A percentile compares a stretch with the other conserved stretches of the same genome.
These are phyloP conservation scores for Starmerella floris DNA, from an alignment of 805 yeast genomes.

Conservation along the genomic window DNA sequence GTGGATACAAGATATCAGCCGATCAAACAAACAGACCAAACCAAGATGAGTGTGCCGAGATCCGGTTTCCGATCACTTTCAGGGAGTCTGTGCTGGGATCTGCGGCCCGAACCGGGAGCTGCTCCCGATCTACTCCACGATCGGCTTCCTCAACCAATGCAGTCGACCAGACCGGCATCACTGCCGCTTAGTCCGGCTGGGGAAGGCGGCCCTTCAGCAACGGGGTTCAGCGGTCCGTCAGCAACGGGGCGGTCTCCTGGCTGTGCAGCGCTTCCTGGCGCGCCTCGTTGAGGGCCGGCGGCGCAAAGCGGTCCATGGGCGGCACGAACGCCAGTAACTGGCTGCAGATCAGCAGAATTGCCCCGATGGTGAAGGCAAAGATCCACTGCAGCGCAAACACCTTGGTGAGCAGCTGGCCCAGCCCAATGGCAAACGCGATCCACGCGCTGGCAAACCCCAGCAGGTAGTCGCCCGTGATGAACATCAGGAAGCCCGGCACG, in stretches of 20 bases:
- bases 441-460: conserved; percentile 47
- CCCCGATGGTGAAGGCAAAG: conserved; percentile 58
- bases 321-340: conserved; percentile 30
- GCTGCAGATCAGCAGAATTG: conserved; percentile 40
- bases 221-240: conserved; percentile 14
- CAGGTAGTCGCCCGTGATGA: conserved; percentile 57
- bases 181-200: no score
- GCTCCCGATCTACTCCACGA: no score
- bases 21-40: no score
- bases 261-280: conserved; percentile 2
- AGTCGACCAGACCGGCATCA: no score
- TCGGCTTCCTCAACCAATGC: no score
- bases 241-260: conserved; percentile 18
- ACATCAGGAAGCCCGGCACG: conserved; percentile 45
- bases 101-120: no score
- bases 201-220: no score
- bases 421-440: conserved; percentile 51
- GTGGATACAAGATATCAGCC: no score
- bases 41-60: no score
- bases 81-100: no score
- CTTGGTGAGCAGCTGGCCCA: conserved; percentile 56
- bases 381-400: conserved; percentile 75
- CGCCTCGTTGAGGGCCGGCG: conserved; percentile 8
- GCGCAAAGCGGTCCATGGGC: conserved; percentile 9
- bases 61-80: no score